Evolutionary conservation across 2,329 filamentous ascomycete genomes (phyloP).

Genomic region (Exophiala lecanii-corni): DNA sequence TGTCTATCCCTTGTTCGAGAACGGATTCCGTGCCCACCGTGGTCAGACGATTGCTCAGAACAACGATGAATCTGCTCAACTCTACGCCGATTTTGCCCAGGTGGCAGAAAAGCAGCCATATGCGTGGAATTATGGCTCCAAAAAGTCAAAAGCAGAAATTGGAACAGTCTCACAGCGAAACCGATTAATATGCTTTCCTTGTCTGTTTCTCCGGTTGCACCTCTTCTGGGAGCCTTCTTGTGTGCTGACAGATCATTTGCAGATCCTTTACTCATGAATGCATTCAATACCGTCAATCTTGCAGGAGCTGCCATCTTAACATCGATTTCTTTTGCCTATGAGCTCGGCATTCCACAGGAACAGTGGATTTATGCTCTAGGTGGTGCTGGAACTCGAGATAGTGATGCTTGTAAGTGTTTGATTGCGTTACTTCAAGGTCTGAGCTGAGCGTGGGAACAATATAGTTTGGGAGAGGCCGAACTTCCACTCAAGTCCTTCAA

Average conservation of each 20-base stretch:
- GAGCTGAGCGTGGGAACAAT: constrained; percentile 1
- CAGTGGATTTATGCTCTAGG: constrained; percentile 62
- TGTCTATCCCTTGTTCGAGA: constrained; percentile 64
- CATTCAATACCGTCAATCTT: constrained; percentile 65
- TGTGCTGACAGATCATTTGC: constrained; percentile 15
- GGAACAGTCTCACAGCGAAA: constrained; percentile 53
- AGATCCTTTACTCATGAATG: constrained; percentile 68
- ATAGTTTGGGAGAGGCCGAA: constrained; percentile 60
- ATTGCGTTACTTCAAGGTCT: neutral
- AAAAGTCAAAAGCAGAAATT: constrained; percentile 49
- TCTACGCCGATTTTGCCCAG: constrained; percentile 59
- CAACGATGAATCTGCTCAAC: constrained; percentile 52
- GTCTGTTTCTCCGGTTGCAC: constrained; percentile 38
- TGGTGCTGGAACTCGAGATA: constrained; percentile 59
- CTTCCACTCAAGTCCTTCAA: constrained; percentile 54
- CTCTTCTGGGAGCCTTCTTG: neutral
- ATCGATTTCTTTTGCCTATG: constrained; percentile 49
- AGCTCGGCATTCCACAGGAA: constrained; percentile 50
- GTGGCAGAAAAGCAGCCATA: constrained; percentile 50
- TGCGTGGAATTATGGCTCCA: constrained; percentile 54
- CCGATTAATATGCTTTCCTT: constrained; percentile 65
- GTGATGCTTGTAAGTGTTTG: constrained; percentile 45
- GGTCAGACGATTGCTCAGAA: constrained; percentile 54
- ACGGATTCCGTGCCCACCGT: constrained; percentile 55
- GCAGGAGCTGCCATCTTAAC: constrained; percentile 59